Conservation (phyloP, 2,329 filamentous ascomycete species). For the Fusarium lateritium region DNA sequence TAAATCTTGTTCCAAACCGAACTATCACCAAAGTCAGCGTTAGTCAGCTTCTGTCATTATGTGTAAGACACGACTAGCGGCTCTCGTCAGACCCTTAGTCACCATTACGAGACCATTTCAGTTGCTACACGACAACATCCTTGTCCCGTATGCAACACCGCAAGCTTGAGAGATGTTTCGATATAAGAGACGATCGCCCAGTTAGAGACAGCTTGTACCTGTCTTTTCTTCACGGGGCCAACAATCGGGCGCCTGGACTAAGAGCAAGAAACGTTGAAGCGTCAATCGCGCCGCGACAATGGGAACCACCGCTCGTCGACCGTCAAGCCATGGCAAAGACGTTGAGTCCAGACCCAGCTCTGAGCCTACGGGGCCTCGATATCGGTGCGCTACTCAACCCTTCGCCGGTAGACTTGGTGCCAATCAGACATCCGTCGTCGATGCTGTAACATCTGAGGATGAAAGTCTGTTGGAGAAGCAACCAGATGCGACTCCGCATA, state of each 20-base stretch:
- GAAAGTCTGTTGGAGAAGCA: conserved; percentile 47
- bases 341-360: conserved; percentile 9
- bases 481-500: conserved; percentile 59
- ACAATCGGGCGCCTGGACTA: no score
- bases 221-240: not conserved
- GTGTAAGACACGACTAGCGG: conserved; percentile 27
- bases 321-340: not conserved
- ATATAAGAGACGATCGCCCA: not conserved
- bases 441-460: conserved; percentile 6
- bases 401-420: conserved; percentile 44
- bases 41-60: conserved; percentile 37
- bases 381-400: conserved; percentile 23
- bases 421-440: conserved; percentile 33
- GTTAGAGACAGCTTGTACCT: no score
- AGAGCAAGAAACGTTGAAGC: rapidly evolving
- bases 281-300: not conserved
- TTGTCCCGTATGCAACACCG: not conserved
- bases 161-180: rapidly evolving
- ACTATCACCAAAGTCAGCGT: not conserved
- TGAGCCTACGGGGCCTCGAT: not conserved
- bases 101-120: not conserved
- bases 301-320: not conserved
- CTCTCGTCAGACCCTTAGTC: conserved; percentile 12
- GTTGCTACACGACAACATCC: no score
- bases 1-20: not conserved